These are phyloP conservation scores for Meira miltonrushii DNA, from an alignment of 1,284 basidiomycete genomes.

Conservation along the genomic window DNA sequence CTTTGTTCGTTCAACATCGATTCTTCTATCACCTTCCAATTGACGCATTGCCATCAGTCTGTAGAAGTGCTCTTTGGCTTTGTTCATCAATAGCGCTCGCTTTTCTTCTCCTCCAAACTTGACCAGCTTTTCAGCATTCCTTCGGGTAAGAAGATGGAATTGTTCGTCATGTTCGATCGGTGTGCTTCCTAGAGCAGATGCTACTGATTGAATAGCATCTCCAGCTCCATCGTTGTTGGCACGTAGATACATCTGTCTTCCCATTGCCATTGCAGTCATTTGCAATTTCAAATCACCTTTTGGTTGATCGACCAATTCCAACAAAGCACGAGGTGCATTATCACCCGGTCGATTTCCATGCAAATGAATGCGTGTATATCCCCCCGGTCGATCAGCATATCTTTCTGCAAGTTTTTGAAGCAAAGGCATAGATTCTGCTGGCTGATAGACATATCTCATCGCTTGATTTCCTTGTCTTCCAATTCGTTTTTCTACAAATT, in stretches of 20 bases:
- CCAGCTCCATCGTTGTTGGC: constrained; percentile 16
- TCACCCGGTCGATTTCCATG: constrained; percentile 83
- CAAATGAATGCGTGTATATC: constrained; percentile 90
- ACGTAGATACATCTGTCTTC: constrained; percentile 33
- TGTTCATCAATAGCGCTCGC: constrained; percentile 25
- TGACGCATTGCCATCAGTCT: constrained; percentile 34
- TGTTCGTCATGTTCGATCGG: constrained; percentile 35
- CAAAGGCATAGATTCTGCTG: constrained; percentile 55
- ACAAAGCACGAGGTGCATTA: constrained; percentile 83
- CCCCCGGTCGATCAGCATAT: constrained; percentile 77
- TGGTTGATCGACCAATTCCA: constrained; percentile 91
- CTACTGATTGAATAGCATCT: not conserved
- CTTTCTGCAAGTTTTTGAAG: constrained; percentile 74
- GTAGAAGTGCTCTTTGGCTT: constrained; percentile 33
- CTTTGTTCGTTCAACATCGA: constrained; percentile 26
- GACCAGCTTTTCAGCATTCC: constrained; percentile 39
- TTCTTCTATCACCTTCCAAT: constrained; percentile 27
- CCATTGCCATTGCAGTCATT: constrained; percentile 46
- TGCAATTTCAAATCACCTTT: constrained; percentile 65
- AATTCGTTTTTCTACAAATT: not conserved
- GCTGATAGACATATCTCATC: constrained; percentile 33
- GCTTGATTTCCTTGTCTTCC: constrained; percentile 13
- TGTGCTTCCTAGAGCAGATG: constrained; percentile 17
- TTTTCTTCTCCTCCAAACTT: constrained; percentile 39
- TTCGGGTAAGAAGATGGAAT: constrained; percentile 37